Conservation (phyloP, 1,284 basidiomycete species). For the Ceratobasidium sp. region DNA sequence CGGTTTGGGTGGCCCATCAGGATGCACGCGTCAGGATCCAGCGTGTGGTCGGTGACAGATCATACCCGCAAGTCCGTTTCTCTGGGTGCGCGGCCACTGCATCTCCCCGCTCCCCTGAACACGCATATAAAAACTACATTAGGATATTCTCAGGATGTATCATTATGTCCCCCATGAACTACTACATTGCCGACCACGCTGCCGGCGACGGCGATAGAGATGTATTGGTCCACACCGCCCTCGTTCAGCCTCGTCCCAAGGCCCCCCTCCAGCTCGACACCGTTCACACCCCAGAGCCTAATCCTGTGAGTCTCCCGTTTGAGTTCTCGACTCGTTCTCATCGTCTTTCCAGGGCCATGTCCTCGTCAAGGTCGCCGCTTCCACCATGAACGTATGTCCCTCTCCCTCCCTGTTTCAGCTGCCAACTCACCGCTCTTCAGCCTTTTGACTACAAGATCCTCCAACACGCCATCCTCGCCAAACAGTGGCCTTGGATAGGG, state of each 20-base stretch:
- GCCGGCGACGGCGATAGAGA: too few relatives aligned
- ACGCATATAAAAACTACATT: neutral
- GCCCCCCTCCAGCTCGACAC: slow-evolving; percentile 10
- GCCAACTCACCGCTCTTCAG: neutral
- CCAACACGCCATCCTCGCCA: slow-evolving; percentile 22
- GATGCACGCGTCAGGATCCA: neutral
- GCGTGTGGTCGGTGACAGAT: neutral
- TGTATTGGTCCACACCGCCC: too few relatives aligned
- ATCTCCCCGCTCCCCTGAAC: neutral
- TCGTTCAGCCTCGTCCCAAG: slow-evolving; percentile 12
- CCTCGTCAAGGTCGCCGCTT: slow-evolving; percentile 19
- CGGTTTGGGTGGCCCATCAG: too few relatives aligned
- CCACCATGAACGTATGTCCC: slow-evolving; percentile 16
- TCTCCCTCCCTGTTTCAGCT: neutral
- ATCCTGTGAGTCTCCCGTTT: neutral
- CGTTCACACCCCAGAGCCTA: neutral
- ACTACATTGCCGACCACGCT: neutral
- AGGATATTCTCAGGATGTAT: neutral
- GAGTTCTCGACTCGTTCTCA: neutral
- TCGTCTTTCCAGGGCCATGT: slow-evolving; percentile 9
- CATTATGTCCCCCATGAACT: neutral
- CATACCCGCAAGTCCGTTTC: neutral
- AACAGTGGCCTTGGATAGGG: slow-evolving; percentile 23
- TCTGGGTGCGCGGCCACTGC: neutral
- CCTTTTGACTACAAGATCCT: slow-evolving; percentile 18